Base-by-base conservation (phyloP, 2,329 filamentous ascomycete genomes). In the Fusarium lateritium region DNA sequence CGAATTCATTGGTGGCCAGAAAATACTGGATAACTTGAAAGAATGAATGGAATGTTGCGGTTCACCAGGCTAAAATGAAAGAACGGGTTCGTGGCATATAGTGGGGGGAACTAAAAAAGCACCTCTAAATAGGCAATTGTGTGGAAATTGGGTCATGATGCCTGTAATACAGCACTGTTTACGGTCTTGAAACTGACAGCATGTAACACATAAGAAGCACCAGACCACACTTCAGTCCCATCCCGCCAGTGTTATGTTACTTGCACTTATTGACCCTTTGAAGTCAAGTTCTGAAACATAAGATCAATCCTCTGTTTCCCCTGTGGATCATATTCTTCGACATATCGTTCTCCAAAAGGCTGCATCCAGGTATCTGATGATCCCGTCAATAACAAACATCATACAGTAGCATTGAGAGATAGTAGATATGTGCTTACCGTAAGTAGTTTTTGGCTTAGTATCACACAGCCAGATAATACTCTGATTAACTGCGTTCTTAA, bases 271-370 rank as follows among this genome's bases (percentile, higher is more conserved):
- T n/a, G 15, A 45, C 15, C 15, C 14, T 26, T 17, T 2, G 6
- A 28, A 10, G 24, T 26, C 24, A 42, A n/a, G 11, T 58, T 51
- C 26, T 39, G 13, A 3, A 45, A 51, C 6, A 43, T 19, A 13
- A 42, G 10, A 54, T 64, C 59, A 33, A 67, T 54, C 14, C 43
- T 26, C 22, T 47, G 44, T 15, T 67, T 50, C 7, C 58, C 65
- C 5, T 6, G 17, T 2, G 54, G 6, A 17, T 33, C 10, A 26
- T 67, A 67, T 17, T 42, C 36, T 1, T 15, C 6, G 15, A 67
- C 46, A 34, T 60, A 59, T n/a, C 19, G 52, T 5, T 68, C 62
- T 7, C 65, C 63, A 21, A 55, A 68, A 26, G 58, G 64, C 15
- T 67, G 47, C 43, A 67, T 54, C 63, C 59, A 65, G 14, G 55